Percentiles rank a stretch among this genome's conserved stretches.
phyloP scores from a whole-genome alignment of 768 basidiomycete genomes.

The Russula abietina region DNA sequence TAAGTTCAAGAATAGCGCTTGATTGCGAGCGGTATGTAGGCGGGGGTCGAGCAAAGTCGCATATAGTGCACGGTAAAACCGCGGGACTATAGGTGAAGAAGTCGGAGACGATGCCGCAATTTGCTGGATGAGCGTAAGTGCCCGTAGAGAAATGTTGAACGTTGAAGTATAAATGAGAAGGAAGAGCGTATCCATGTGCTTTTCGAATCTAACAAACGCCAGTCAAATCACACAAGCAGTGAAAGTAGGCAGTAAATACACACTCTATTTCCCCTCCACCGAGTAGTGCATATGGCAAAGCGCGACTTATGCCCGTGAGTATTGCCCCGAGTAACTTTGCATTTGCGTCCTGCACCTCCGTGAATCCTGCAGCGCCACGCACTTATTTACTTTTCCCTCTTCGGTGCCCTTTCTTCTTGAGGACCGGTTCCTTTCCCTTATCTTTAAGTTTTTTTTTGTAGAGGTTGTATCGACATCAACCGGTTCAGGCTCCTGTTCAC shows the following conservation, averaged over 20 bases:
- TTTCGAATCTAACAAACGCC: conserved; percentile 52
- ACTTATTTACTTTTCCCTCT: conserved; percentile 38
- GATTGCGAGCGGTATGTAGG: conserved; percentile 80
- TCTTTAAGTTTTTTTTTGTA: too few relatives aligned
- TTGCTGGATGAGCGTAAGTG: conserved; percentile 83
- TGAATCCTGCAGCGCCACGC: conserved; percentile 58
- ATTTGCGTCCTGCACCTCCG: conserved; percentile 71
- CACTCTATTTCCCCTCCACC: conserved; percentile 63
- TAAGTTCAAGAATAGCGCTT: conserved; percentile 93
- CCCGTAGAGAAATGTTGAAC: conserved; percentile 94
- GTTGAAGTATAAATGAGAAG: conserved; percentile 91
- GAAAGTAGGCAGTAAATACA: conserved; percentile 24
- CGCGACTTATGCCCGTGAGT: conserved; percentile 90
- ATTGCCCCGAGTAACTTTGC: conserved; percentile 85
- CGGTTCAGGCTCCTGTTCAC: conserved; percentile 36
- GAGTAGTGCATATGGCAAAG: conserved; percentile 85
- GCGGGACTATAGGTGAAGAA: conserved; percentile 44
- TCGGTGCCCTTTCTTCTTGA: conserved; percentile 28
- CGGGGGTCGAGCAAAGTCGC: conserved; percentile 82
- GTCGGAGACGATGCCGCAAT: conserved; percentile 54
- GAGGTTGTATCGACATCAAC: too few relatives aligned
- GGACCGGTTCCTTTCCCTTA: conserved; percentile 15
- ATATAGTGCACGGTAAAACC: conserved; percentile 82
- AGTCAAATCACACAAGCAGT: background rate
- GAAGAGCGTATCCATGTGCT: conserved; percentile 91